Base-by-base conservation (phyloP, 352 stramenopile genomes). In the Nothophytophthora sp. region DNA sequence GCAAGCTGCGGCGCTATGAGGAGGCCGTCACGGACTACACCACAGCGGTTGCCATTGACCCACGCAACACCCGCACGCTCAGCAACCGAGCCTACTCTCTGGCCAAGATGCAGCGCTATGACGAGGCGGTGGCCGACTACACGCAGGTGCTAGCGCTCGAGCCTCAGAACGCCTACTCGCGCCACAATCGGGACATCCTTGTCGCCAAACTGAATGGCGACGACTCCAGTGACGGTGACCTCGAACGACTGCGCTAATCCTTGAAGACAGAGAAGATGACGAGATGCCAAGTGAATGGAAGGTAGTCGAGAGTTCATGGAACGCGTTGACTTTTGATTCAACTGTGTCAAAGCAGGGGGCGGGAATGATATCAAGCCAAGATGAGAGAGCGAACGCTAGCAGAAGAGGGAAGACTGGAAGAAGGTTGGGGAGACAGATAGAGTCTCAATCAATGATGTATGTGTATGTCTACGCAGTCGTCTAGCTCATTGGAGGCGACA, bases 21-120 rank as follows among this genome's bases (percentile, higher is more conserved):
- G 64, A 79, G 40, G 86, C 86, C 9, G 70, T 92, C 27, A 57
- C 61, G 4, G 86, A 96, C 64, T 96, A 96, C 62, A 76, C 67
- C 8, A 82, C 60, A 16, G 81, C 82, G 36, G 57, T 96, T 2
- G 34, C 61, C 25, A 74, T 93, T 33, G 82, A 95, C 34, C 79
- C 81, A n/a, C 56, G 42, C 38, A 94, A 88, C 53, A 89, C 82
- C 20, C 84, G 88, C 20, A 88, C 81, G 20, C 69, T 92, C 18
- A 92, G 87, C 57, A 95, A 95, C 50, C 82, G 86, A 52, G 86
- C 78, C 10, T 96, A 96, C 46, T 91, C 80, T 46, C 79, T 76
- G 40, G 88, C 86, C 22, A 94, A 95, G 65, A 90, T 90, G 73
- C 86, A 84, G 19, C 50, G 51, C 18, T 73, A 85, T 23, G 44